Evolutionary conservation across 352 stramenopile genomes (phyloP).

Genomic region (Phytophthora crassamura): DNA sequence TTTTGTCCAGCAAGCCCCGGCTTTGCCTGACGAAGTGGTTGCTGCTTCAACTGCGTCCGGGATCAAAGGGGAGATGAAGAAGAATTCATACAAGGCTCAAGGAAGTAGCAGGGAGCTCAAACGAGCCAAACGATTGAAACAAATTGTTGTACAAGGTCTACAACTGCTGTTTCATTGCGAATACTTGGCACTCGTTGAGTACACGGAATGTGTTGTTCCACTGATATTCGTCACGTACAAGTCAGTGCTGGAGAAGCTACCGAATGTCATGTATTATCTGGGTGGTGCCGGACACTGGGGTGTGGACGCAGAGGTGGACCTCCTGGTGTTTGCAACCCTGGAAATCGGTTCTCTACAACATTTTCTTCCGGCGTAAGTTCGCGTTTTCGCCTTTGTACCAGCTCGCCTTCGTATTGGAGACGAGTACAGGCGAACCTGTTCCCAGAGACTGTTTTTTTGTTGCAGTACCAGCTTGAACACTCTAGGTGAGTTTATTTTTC

Average conservation of each 20-base stretch:
- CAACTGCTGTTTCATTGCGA: slow-evolving; percentile 48
- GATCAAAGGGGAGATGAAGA: neutral
- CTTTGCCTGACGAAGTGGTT: neutral
- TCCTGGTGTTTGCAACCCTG: too few relatives aligned
- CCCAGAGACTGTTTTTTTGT: slow-evolving; percentile 19
- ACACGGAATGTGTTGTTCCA: slow-evolving; percentile 49
- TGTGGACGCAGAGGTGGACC: slow-evolving; percentile 15
- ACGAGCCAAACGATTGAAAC: slow-evolving; percentile 6
- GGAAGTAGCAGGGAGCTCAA: neutral
- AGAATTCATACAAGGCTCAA: neutral
- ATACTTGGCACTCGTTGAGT: slow-evolving; percentile 44
- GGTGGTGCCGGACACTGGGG: slow-evolving; percentile 11
- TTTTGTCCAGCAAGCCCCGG: too few relatives aligned
- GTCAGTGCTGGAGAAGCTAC: slow-evolving; percentile 42
- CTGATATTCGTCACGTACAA: slow-evolving; percentile 44
- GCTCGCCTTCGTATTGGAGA: slow-evolving; percentile 49
- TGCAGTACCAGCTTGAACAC: slow-evolving; percentile 31
- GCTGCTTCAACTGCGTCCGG: slow-evolving; percentile 14
- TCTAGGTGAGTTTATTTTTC: slow-evolving; percentile 13
- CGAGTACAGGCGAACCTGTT: too few relatives aligned
- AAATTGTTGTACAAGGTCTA: slow-evolving; percentile 28
- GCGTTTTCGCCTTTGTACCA: slow-evolving; percentile 36
- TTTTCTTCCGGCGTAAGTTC: slow-evolving; percentile 36
- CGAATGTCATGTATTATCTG: slow-evolving; percentile 44
- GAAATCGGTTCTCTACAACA: too few relatives aligned